These are phyloP conservation scores for Hanseniaspora thailandica DNA, from an alignment of 805 yeast genomes.

Conservation along the genomic window DNA sequence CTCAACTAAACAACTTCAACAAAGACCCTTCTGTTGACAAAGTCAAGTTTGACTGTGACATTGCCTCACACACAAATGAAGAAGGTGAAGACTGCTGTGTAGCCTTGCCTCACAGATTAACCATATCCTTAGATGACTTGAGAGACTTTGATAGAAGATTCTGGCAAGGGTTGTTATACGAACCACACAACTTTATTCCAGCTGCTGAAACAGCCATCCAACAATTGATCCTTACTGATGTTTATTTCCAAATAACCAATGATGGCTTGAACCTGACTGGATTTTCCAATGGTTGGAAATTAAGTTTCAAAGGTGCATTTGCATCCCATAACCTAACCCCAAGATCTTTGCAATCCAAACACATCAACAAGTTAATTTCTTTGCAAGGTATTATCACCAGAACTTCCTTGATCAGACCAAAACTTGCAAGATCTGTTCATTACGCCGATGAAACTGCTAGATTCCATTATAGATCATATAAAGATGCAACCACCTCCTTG, in stretches of 20 bases:
- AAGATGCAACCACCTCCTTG: conserved; percentile 83
- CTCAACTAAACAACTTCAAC: conserved; percentile 25
- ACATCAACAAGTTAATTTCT: conserved; percentile 64
- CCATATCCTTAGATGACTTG: conserved; percentile 73
- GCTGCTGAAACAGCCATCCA: conserved; percentile 79
- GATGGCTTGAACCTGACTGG: conserved; percentile 15
- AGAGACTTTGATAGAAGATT: conserved; percentile 68
- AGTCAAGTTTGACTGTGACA: conserved; percentile 16
- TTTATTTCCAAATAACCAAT: conserved; percentile 18
- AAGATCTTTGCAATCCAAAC: conserved; percentile 66
- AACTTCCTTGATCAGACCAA: conserved; percentile 89
- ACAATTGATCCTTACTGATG: conserved; percentile 60
- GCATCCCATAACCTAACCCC: conserved; percentile 83
- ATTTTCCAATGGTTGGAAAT: conserved; percentile 39
- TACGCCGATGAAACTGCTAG: conserved; percentile 55
- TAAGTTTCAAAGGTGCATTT: conserved; percentile 82
- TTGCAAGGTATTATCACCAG: conserved; percentile 93
- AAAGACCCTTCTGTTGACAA: conserved; percentile 15
- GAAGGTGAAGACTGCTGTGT: conserved; percentile 13
- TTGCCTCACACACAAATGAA: conserved; percentile 15
- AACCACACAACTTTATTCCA: conserved; percentile 78
- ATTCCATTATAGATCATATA: conserved; percentile 82
- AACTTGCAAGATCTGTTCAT: conserved; percentile 72
- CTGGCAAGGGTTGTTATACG: conserved; percentile 63
- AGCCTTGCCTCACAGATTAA: conserved; percentile 37